Conservation (phyloP, 768 basidiomycete species). For the Hygrophorus pudorinus region DNA sequence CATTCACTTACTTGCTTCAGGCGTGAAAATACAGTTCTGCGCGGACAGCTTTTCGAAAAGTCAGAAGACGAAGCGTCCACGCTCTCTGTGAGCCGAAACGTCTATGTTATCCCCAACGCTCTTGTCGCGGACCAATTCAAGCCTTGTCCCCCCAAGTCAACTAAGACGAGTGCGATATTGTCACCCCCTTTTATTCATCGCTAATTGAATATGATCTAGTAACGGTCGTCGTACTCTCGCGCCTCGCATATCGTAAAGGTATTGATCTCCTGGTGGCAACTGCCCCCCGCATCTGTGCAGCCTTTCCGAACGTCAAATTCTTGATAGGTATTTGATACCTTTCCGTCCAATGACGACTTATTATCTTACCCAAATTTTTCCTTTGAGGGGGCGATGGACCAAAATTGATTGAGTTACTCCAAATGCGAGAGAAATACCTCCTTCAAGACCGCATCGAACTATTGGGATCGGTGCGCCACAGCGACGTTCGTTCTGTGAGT, state of each 20-base stretch:
- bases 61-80: conserved; percentile 32
- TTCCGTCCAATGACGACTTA: not conserved
- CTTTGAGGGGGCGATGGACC: conserved; percentile 86
- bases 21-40: conserved; percentile 93
- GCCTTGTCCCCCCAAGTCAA: conserved; percentile 41
- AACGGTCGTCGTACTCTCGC: conserved; percentile 83
- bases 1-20: conserved; percentile 30
- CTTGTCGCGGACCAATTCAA: conserved; percentile 80
- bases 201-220: conserved; percentile 34
- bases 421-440: conserved; percentile 87
- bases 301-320: conserved; percentile 82
- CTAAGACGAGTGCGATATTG: conserved; percentile 44
- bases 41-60: conserved; percentile 65
- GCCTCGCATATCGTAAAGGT: conserved; percentile 92
- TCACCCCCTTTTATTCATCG: not conserved
- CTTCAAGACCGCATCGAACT: conserved; percentile 90
- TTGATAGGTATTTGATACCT: conserved; percentile 54
- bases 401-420: conserved; percentile 87
- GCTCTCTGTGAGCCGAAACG: conserved; percentile 41
- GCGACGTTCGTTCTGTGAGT: conserved; percentile 74
- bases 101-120: conserved; percentile 93
- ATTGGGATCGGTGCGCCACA: conserved; percentile 70
- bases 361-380: not conserved
- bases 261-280: conserved; percentile 91
- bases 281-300: conserved; percentile 78